Conservation (phyloP, 805 yeast genomes). For the Nakazawaea ernobii region DNA sequence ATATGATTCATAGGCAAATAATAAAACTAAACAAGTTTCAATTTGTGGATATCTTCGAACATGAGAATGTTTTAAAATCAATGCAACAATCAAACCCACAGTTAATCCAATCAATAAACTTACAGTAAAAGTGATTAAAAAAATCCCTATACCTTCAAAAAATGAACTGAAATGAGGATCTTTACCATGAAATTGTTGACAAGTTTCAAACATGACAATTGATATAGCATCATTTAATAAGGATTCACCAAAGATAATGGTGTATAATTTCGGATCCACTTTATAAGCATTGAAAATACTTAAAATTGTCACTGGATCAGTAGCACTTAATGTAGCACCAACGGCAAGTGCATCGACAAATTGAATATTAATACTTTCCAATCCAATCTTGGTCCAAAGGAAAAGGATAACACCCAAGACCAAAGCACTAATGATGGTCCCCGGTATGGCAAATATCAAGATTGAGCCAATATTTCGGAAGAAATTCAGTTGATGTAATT, state of each 20-base stretch:
- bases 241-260: constrained; percentile 96
- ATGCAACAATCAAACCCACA: constrained; percentile 84
- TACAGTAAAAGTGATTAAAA: constrained; percentile 87
- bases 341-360: constrained; percentile 97
- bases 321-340: constrained; percentile 96
- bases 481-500: constrained; percentile 91
- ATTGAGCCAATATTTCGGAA: constrained; percentile 89
- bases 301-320: constrained; percentile 96
- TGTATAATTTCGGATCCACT: constrained; percentile 95
- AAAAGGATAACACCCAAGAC: constrained; percentile 86
- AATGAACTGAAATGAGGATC: constrained; percentile 67
- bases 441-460: constrained; percentile 91
- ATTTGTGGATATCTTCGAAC: constrained; percentile 94
- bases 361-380: constrained; percentile 82
- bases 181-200: constrained; percentile 92
- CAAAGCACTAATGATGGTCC: constrained; percentile 87
- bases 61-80: constrained; percentile 86
- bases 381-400: constrained; percentile 86
- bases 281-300: constrained; percentile 96
- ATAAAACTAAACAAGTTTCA: constrained; percentile 86
- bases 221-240: constrained; percentile 95
- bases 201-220: constrained; percentile 98
- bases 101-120: constrained; percentile 85
- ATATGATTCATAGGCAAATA: constrained; percentile 93
- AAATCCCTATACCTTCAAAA: constrained; percentile 91